Base-by-base conservation (phyloP, 345 rosid genomes). In the Turnera subulata region DNA sequence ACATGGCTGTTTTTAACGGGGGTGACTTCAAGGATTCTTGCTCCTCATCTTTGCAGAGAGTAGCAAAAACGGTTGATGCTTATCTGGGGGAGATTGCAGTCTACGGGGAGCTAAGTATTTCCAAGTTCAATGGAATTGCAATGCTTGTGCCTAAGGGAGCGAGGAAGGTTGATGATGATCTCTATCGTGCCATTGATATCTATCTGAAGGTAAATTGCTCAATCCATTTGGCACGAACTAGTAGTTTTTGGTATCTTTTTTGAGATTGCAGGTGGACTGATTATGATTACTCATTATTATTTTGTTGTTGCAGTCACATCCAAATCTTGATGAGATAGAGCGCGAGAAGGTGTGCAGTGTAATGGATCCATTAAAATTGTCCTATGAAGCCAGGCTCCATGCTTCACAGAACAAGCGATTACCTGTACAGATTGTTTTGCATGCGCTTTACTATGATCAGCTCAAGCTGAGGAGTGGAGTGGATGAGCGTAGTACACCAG, bases 321-420 rank as follows among this genome's bases (percentile, higher is more conserved):
- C 91, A 11, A 82, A 79, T 70, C 84, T 93, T 1, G 99, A 93
- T 19, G 99, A 93, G 79, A 87, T 93, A 0, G 97, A 82, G 50
- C 62, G 96, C 39, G 99, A 93, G 73, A 93, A 93, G 66, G 83
- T 78, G 0, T 93, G 99, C 64, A 85, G 97, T 66, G 79, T 81
- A 35, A 83, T 93, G 96, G 99, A 93, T 20, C 80, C 97, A 9
- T 57, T 93, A 40, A 93, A 86, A 65, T 80, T 93, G 5, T 84
- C 99, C 4, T 74, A 83, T 64, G 94, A 89, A 59, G 99, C 99
- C 14, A 80, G 99, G 63, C 76, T 89, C n/a, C 99, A 93, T 53
- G 99, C 99, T 21, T 86, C 99, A 12, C 87, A 89, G 65, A 93
- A 93, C 89, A 93, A 93, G 69, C 73, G 99, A 20, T 59, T 93